Evolutionary conservation across 1,139 yeast species (phyloP).

Genomic region (Kodamaea suecica): DNA sequence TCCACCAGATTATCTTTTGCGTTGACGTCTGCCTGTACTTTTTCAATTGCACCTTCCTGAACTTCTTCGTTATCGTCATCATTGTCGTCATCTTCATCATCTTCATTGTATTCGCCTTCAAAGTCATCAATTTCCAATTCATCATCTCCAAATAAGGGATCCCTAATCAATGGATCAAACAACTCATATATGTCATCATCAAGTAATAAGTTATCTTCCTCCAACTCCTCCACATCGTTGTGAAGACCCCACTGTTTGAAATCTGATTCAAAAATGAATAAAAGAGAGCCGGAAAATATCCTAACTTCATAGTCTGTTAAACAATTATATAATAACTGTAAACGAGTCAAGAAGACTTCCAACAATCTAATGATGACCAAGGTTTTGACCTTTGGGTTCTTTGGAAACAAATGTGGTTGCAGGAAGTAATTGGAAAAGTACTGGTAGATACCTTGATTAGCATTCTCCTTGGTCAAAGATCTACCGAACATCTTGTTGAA

Average conservation of each 20-base stretch:
- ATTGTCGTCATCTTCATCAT: slow-evolving; percentile 31
- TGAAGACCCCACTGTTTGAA: slow-evolving; percentile 39
- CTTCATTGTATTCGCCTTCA: slow-evolving; percentile 21
- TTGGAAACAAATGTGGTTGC: slow-evolving; percentile 2
- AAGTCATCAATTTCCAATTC: slow-evolving; percentile 33
- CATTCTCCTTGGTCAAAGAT: slow-evolving; percentile 40
- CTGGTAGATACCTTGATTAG: slow-evolving; percentile 47
- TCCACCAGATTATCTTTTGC: slow-evolving; percentile 24
- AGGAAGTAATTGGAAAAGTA: slow-evolving; percentile 42
- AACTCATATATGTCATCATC: slow-evolving; percentile 27
- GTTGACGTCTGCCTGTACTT: slow-evolving; percentile 29
- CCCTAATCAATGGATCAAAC: slow-evolving; percentile 38
- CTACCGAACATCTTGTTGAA: slow-evolving; percentile 76
- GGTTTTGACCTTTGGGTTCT: slow-evolving; percentile 16
- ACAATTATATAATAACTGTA: slow-evolving; percentile 64
- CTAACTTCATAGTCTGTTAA: slow-evolving; percentile 61
- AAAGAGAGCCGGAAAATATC: slow-evolving; percentile 69
- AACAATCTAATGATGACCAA: slow-evolving; percentile 29
- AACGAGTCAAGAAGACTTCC: slow-evolving; percentile 48
- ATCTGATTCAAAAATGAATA: slow-evolving; percentile 75
- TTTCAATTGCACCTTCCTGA: slow-evolving; percentile 15
- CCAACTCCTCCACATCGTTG: slow-evolving; percentile 12
- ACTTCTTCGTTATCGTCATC: slow-evolving; percentile 12
- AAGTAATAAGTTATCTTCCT: slow-evolving; percentile 13
- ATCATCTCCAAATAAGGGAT: slow-evolving; percentile 19